A percentile compares a stretch with the other conserved stretches of the same genome.
Conservation (phyloP, 441 rosid species). For the Pelargonium citronellum region DNA sequence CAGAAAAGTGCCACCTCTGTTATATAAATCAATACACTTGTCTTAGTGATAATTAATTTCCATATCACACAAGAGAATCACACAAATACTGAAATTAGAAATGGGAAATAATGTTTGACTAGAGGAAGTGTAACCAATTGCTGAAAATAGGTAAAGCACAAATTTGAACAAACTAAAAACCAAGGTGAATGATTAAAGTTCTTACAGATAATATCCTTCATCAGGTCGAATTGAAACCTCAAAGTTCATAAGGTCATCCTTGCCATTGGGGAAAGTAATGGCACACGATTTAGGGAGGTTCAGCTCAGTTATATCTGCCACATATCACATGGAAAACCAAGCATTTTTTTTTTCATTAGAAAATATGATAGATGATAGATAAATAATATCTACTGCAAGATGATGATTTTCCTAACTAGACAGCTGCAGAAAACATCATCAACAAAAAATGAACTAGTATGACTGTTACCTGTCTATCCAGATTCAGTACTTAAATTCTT, state of each 20-base stretch:
- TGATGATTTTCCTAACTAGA: background rate
- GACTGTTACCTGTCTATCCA: no score
- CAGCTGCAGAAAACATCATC: background rate
- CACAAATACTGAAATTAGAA: background rate
- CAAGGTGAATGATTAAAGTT: constrained; percentile 6
- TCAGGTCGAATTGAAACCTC: constrained; percentile 84
- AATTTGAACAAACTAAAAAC: background rate
- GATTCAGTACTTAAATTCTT: no score
- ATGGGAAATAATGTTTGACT: no score
- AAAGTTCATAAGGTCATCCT: constrained; percentile 87
- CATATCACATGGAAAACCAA: background rate
- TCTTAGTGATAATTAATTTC: background rate
- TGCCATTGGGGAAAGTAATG: constrained; percentile 75
- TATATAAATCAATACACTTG: constrained; percentile 6
- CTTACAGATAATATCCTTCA: constrained; percentile 87
- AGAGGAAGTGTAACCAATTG: no score
- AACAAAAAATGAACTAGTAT: background rate
- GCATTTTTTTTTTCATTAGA: no score
- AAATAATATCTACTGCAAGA: background rate
- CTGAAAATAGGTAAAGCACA: background rate
- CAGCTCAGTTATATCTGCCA: constrained; percentile 75
- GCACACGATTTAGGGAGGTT: constrained; percentile 73
- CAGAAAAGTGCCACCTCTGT: constrained; percentile 70
- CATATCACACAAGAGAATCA: background rate
- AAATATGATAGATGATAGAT: background rate